These are phyloP conservation scores for Triticum aestivum DNA, from an alignment of 176 grass and related monocot genomes.

Conservation along the genomic window IWGSC_CS_RefSeq_v2.1 NC_057803.1:530154618-530155117, in stretches of 20 bases:
- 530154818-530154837: too few species aligned
- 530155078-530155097: slow-evolving; percentile 30
- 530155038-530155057: background rate
- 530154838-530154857: slow-evolving; percentile 1
- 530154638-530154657: background rate
- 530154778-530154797: too few species aligned
- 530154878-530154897: background rate
- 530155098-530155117: background rate
- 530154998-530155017: slow-evolving; percentile 13
- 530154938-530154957: background rate
- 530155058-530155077: slow-evolving; percentile 12
- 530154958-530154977: slow-evolving; percentile 12
- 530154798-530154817: too few species aligned
- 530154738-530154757: too few species aligned
- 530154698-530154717: too few species aligned
- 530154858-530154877: background rate
- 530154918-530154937: background rate
- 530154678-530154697: too few species aligned
- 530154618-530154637: background rate
- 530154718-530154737: too few species aligned
- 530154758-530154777: too few species aligned
- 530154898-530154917: background rate
- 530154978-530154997: background rate
- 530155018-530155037: background rate
- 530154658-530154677: too few species aligned